These are phyloP conservation scores for Trametes punicea DNA, from an alignment of 768 basidiomycete genomes.

Conservation along the genomic window DNA sequence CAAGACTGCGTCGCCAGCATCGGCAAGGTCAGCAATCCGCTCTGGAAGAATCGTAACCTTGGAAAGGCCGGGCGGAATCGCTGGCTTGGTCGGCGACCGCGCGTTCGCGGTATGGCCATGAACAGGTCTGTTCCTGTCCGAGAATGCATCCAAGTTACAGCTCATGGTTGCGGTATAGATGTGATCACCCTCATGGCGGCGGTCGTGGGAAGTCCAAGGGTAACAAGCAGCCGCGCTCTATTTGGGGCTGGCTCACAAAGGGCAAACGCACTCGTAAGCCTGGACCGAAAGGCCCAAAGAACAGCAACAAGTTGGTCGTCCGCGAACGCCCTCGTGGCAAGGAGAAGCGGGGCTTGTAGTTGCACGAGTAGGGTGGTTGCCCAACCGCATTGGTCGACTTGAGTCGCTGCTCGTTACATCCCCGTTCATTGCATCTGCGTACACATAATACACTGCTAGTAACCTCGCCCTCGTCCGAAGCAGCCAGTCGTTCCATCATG, in stretches of 20 bases:
- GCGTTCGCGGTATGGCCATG: constrained; percentile 95
- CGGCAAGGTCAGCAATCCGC: constrained; percentile 86
- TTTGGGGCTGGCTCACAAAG: constrained; percentile 92
- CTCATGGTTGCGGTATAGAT: constrained; percentile 38
- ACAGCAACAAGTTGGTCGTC: constrained; percentile 87
- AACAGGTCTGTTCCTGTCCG: constrained; percentile 63
- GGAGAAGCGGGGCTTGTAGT: constrained; percentile 37
- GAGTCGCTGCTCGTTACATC: not conserved
- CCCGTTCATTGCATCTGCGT: not conserved
- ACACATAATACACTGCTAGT: constrained; percentile 21
- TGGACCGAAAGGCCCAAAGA: constrained; percentile 86
- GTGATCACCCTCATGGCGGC: constrained; percentile 94
- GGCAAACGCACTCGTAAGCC: constrained; percentile 92
- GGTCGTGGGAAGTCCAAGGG: constrained; percentile 98
- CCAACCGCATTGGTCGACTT: not conserved
- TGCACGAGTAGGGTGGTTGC: not conserved
- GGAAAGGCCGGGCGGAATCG: constrained; percentile 91
- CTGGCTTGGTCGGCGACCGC: constrained; percentile 83
- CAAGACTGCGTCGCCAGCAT: constrained; percentile 84
- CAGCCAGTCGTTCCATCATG: not conserved
- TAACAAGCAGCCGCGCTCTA: constrained; percentile 88
- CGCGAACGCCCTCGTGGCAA: constrained; percentile 79
- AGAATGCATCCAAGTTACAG: not conserved
- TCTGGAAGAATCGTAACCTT: constrained; percentile 80
- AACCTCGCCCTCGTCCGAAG: not conserved